Conservation (phyloP, 805 yeast species). For the Saturnispora serradocipensis region DNA sequence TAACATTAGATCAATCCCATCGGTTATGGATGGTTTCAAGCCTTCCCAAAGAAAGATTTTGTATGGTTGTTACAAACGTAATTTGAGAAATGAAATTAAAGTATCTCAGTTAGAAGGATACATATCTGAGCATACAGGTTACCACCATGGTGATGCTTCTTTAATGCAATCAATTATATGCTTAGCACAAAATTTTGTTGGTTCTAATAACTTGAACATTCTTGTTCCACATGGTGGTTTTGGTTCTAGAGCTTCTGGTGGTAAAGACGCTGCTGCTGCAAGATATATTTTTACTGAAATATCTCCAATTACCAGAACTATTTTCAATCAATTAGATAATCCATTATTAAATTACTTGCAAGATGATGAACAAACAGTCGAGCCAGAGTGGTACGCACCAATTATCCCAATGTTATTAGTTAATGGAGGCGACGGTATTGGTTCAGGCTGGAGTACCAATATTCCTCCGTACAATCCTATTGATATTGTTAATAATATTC, state of each 20-base stretch:
- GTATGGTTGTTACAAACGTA: slow-evolving; percentile 79
- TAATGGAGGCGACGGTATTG: slow-evolving; percentile 96
- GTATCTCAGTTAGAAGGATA: slow-evolving; percentile 89
- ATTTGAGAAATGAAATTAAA: slow-evolving; percentile 67
- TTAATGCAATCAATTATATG: slow-evolving; percentile 86
- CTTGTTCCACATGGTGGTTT: slow-evolving; percentile 89
- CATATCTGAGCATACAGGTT: slow-evolving; percentile 80
- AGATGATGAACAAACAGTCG: slow-evolving; percentile 90
- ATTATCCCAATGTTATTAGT: slow-evolving; percentile 92
- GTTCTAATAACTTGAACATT: slow-evolving; percentile 79
- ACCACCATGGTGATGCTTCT: slow-evolving; percentile 92
- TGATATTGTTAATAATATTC: slow-evolving; percentile 70
- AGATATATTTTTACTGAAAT: slow-evolving; percentile 91
- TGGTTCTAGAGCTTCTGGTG: slow-evolving; percentile 94
- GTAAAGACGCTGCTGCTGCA: slow-evolving; percentile 97
- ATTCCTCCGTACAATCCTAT: slow-evolving; percentile 85
- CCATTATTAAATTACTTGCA: slow-evolving; percentile 70
- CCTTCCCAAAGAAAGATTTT: slow-evolving; percentile 95
- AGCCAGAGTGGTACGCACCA: slow-evolving; percentile 93
- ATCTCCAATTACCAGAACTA: slow-evolving; percentile 59
- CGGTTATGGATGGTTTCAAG: slow-evolving; percentile 87
- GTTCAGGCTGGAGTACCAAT: slow-evolving; percentile 96
- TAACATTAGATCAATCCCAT: slow-evolving; percentile 90
- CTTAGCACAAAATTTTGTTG: slow-evolving; percentile 90
- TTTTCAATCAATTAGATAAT: slow-evolving; percentile 75